Base-by-base conservation (phyloP, 2,329 filamentous ascomycete species). In the Colletotrichum orbiculare region DNA sequence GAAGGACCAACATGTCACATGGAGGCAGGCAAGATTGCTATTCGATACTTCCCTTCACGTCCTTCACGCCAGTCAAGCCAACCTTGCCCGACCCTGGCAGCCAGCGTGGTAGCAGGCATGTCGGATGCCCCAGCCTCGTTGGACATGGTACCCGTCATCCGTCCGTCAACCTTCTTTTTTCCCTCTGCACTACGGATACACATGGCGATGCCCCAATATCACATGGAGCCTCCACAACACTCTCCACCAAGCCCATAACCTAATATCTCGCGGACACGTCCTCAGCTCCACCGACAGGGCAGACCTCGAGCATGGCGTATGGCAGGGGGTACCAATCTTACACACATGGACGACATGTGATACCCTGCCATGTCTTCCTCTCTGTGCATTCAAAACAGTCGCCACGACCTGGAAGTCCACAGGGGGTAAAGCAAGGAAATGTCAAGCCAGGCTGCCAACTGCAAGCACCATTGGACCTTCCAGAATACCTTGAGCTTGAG, bases 281-380 rank as follows among this genome's bases (percentile, higher is more conserved):
- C 38, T 15, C 12, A 39, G 43, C 41, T 39, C 46, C 15, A 43
- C 35, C 45, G 46, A 35, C 46, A 35, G 33, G 25, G 50, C 46
- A 56, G 52, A 47, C n/a, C 38, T 52, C 35, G n/a, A 35, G 41
- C 57, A 56, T 46, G 62, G 35, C n/a, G 34, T 42, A 57, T 62
- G 52, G 62, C 57, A 39, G 46, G 54, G 34, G 48, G 42, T 65
- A 45, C 55, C 17, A 52, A 50, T 65, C 57, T 62, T 33, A 65
- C 62, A 56, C 55, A 55, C 62, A 61, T 65, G 25, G 25, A 25
- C 25, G 25, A 25, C 25, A 4, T 25, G 25, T 25, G 41, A 52
- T 47, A 56, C 58, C 39, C 43, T 64, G 38, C 56, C 55, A 17
- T 25, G 17, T 38, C 35, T 33, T 17, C 15, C 41, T 47, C 25